Evolutionary conservation across 2,329 filamentous ascomycete species (phyloP).

Genomic region (Cladosporium sp.): DNA sequence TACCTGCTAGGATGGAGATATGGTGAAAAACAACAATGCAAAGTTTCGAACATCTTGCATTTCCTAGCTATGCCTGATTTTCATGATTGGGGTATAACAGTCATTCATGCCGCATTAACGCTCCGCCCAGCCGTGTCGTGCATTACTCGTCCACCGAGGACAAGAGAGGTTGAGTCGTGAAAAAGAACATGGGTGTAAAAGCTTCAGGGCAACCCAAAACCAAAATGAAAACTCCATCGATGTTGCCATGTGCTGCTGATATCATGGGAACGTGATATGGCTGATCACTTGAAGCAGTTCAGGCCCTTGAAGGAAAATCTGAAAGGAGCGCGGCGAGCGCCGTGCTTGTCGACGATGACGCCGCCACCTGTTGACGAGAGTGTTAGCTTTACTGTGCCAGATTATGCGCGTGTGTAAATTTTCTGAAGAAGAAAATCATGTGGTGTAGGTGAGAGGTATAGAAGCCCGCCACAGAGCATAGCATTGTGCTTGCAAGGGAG

Average conservation of each 20-base stretch:
- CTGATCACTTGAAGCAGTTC: slow-evolving; percentile 53
- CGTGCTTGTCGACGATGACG: slow-evolving; percentile 54
- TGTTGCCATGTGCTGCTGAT: not conserved
- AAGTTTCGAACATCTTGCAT: not conserved
- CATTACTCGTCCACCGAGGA: not conserved
- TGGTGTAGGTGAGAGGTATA: not conserved
- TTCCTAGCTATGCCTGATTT: not conserved
- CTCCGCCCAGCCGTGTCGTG: not conserved
- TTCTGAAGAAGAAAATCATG: not conserved
- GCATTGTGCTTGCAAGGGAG: not conserved
- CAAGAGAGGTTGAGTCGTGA: not conserved
- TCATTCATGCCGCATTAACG: not conserved
- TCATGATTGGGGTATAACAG: not conserved
- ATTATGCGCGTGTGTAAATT: not conserved
- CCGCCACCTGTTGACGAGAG: slow-evolving; percentile 45
- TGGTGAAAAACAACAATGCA: not conserved
- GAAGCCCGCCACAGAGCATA: not conserved
- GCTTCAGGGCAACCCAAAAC: not conserved
- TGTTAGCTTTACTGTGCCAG: slow-evolving; percentile 4
- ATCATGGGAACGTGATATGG: not conserved
- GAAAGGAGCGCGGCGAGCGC: slow-evolving; percentile 53
- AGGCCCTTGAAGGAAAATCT: slow-evolving; percentile 52
- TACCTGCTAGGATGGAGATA: not conserved
- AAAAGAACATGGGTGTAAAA: not conserved
- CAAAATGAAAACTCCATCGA: not conserved